Evolutionary conservation across 1,284 basidiomycete species (phyloP), one percentile per base, ranked within the genome.

Genomic region (Coniferiporia sulphurascens): DNA sequence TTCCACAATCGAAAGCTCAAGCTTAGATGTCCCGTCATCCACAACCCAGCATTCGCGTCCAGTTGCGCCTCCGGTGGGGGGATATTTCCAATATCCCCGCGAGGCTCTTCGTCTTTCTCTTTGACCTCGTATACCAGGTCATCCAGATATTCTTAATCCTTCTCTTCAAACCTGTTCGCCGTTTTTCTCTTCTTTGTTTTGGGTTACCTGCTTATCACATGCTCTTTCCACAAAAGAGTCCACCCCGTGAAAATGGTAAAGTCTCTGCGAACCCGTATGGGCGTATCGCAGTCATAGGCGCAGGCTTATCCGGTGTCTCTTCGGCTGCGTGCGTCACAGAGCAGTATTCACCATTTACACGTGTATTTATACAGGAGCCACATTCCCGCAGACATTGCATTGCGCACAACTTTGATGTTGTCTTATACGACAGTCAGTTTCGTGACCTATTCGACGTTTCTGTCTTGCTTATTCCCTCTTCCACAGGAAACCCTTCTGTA

Each of bases 391-490:
- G 74, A 12, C 79, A 82, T 62, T 76, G 76, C 32, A 74, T 81
- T 43, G 73, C 79, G 0, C 81, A 83, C 61, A 79, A 80, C 4
- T 83, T 83, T 61, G 81, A 83, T 27, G 80, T 82, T 12, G 74
- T 77, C 12, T 74, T 83, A 1, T 82, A 75, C 61, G 81, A 83
- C 68, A 70, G 63, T 64, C 56, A 8, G 69, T 70, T 66, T 35
- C 66, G 13, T 22, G 15, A 32, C 9, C 46, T 35, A 17, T 3
- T 22, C 46, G 13, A 17, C 53, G 36, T 15, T 15, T 27, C 9
- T 27, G 50, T 13, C 13, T 52, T 19, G 22, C 5, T n/a, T 52
- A 17, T 58, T 19, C 46, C 50, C 8, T 46, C 12, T 15, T 41
- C 8, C 8, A 13, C 27, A 65, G 65, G 69, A 1, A 64, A 66